Base-by-base conservation (phyloP, 441 rosid genomes). In the Flueggea neowawraea region DNA sequence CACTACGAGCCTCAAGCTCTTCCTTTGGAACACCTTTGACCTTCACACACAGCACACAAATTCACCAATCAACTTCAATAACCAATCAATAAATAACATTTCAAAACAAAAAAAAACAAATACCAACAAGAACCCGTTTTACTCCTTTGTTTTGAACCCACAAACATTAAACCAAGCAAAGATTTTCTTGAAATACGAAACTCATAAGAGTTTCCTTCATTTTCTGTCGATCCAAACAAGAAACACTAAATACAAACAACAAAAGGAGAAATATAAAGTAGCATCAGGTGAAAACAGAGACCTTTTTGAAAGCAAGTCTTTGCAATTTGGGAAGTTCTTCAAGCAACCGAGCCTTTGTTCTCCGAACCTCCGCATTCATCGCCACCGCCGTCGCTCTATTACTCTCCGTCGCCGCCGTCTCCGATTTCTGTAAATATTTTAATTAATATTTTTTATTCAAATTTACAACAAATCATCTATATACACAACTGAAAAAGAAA, bases 301-400 rank as follows among this genome's bases (percentile, higher is more conserved):
- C 99, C 97, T 82, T 84, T 69, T 89, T 94, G 66, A 86, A 72
- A 63, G 95, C 94, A 75, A 91, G 79, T 70, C 91, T 83, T 80
- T 89, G 97, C 82, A 91, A 77, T 79, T 89, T 89, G 2, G 94
- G 92, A 64, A 87, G 82, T 69, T 94, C 97, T 75, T 91, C 97
- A 0, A 84, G 77, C 73, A 91, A 81, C 56, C 94, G 74, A 61
- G 95, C 94, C 77, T 94, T 94, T 2, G 96, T 89, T 58, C 99
- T 71, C 52, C 97, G 94, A 61, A 91, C 78, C 87, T 87, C 97
- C n/a, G 94, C 97, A 57, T 89, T 91, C 77, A 89, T 62, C 50
- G 96, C 96, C 66, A 91, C 95, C 16, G 79, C 91, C 55, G 93
- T 68, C 32, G 96, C 94, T 68, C 85, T 80, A 36, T 71, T 87